Percentiles rank a stretch among this genome's conserved stretches.
phyloP scores from a whole-genome alignment of 441 rosid genomes.

The Adansonia madagascariensis region DNA sequence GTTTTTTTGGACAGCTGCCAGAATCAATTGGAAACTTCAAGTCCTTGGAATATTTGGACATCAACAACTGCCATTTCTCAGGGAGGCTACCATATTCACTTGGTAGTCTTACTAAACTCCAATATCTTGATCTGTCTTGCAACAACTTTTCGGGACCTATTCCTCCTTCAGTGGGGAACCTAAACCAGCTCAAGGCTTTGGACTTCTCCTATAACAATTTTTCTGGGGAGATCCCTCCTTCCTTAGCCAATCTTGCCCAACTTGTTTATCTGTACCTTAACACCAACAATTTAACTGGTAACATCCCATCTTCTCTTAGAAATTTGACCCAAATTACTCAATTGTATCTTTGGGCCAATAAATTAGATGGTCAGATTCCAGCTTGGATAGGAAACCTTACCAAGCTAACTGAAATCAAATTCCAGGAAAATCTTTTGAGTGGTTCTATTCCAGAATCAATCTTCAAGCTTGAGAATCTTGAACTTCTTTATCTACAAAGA shows the following conservation, averaged over 20 bases:
- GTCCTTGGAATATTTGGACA: not conserved
- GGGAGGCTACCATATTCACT: constrained; percentile 22
- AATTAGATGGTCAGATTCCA: constrained; percentile 21
- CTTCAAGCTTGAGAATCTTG: constrained; percentile 7
- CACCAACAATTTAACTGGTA: constrained; percentile 21
- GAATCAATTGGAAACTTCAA: constrained; percentile 17
- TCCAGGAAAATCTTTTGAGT: constrained; percentile 5
- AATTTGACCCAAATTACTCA: constrained; percentile 24
- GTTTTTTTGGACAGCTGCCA: constrained; percentile 15
- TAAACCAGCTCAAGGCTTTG: not conserved
- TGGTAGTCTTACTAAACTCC: constrained; percentile 23
- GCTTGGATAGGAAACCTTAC: constrained; percentile 20
- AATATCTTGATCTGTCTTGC: not conserved
- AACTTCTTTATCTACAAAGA: not conserved
- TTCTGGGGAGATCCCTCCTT: constrained; percentile 5
- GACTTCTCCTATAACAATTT: not conserved
- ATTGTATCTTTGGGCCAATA: not conserved
- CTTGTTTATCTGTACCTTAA: constrained; percentile 10
- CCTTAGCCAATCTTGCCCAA: constrained; percentile 10
- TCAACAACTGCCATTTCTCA: not conserved
- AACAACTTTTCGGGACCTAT: constrained; percentile 1
- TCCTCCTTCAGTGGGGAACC: not conserved
- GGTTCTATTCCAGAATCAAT: constrained; percentile 24
- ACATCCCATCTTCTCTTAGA: constrained; percentile 20
- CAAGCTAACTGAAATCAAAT: not conserved